A percentile compares a stretch with the other conserved stretches of the same genome.
Evolutionary conservation across 1,139 yeast genomes (phyloP).

Genomic region (Yamadazyma taylorii): DNA sequence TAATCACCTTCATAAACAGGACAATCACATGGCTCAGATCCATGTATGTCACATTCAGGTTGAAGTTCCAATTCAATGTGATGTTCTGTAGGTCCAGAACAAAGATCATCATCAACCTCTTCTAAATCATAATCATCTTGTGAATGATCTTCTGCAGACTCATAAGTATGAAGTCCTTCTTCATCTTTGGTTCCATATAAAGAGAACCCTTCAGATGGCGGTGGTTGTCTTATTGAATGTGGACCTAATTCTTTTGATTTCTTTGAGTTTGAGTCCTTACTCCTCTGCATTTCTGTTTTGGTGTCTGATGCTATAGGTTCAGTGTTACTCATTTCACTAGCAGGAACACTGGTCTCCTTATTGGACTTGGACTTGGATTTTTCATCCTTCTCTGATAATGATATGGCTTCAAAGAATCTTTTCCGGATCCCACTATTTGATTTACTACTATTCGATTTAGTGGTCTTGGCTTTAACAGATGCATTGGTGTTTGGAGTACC

Average conservation of each 20-base stretch:
- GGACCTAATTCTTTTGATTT: too few species aligned
- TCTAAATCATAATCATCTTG: constrained; percentile 43
- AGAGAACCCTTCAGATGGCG: constrained; percentile 30
- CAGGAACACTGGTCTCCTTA: background rate
- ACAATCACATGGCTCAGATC: constrained; percentile 32
- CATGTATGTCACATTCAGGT: constrained; percentile 35
- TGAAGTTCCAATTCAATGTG: constrained; percentile 46
- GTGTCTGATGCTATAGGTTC: too few species aligned
- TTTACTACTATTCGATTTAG: background rate
- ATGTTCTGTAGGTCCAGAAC: constrained; percentile 32
- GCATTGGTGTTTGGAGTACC: too few species aligned
- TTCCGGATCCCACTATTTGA: background rate
- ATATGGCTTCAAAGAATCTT: constrained; percentile 2
- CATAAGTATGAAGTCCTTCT: constrained; percentile 32
- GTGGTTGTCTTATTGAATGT: background rate
- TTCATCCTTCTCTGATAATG: constrained; percentile 1
- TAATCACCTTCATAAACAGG: constrained; percentile 26
- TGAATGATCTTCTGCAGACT: constrained; percentile 14
- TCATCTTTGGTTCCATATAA: constrained; percentile 45
- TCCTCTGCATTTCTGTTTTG: too few species aligned
- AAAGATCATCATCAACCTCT: constrained; percentile 29
- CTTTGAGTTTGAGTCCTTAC: background rate
- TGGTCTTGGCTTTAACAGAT: background rate
- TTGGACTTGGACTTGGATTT: background rate
- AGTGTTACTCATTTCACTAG: background rate